These are phyloP conservation scores for Isabelozyma heimii DNA, from an alignment of 805 yeast genomes.

Conservation along the genomic window DNA sequence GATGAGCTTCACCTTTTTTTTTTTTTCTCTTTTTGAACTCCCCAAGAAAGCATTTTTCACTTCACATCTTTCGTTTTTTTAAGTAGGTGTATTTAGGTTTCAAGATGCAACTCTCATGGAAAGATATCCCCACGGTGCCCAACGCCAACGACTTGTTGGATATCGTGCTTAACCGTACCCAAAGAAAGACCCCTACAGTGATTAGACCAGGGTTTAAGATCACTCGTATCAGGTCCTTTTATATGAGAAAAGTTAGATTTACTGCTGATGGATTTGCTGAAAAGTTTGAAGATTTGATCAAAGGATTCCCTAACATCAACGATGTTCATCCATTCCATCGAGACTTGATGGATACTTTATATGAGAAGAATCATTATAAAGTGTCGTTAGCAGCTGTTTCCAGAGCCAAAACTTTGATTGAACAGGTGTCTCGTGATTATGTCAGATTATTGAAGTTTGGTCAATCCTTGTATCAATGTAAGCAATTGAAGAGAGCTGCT, in stretches of 20 bases:
- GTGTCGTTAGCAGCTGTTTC: slow-evolving; percentile 94
- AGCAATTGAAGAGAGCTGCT: slow-evolving; percentile 97
- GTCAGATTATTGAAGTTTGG: slow-evolving; percentile 93
- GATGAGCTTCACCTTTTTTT: not conserved
- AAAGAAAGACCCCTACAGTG: slow-evolving; percentile 98
- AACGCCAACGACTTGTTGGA: slow-evolving; percentile 91
- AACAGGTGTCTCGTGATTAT: slow-evolving; percentile 95
- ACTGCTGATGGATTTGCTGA: slow-evolving; percentile 96
- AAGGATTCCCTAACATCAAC: slow-evolving; percentile 93
- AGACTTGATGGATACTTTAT: slow-evolving; percentile 95
- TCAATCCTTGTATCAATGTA: slow-evolving; percentile 97
- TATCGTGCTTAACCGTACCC: slow-evolving; percentile 94
- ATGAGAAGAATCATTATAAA: slow-evolving; percentile 97
- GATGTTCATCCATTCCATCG: slow-evolving; percentile 98
- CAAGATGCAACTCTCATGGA: slow-evolving; percentile 94
- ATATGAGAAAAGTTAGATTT: slow-evolving; percentile 96
- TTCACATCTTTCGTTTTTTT: not conserved
- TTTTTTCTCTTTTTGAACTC: not conserved
- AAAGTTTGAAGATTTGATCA: slow-evolving; percentile 80
- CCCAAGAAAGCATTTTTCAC: not conserved
- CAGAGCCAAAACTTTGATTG: slow-evolving; percentile 89
- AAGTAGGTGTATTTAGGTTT: not conserved
- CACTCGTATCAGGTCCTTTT: slow-evolving; percentile 93
- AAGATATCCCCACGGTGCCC: slow-evolving; percentile 95
- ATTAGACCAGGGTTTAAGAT: slow-evolving; percentile 95